Base-by-base conservation (phyloP, 805 yeast species). In the Suhomyces sp. region DNA sequence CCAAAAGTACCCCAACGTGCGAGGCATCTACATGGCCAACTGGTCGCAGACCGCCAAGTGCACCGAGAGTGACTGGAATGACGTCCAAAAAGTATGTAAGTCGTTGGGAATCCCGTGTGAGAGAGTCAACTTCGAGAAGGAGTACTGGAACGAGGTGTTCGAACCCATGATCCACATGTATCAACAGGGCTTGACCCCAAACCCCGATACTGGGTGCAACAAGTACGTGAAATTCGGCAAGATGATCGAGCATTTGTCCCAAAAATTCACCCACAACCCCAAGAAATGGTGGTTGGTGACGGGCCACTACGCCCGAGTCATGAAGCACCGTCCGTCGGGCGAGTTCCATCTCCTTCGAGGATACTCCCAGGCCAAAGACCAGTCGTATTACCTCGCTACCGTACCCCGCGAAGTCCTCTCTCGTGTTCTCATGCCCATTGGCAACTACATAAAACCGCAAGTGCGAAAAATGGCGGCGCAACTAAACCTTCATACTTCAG, bases 161-260 rank as follows among this genome's bases (percentile, higher is more conserved):
- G 86, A 83, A 64, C 98, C 99, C 1, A 93, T 94, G 97, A 69
- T 94, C 22, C 81, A 81, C 3, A 77, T 76, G 62, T 94, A 92
- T 65, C 71, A 76, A 35, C 62, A 57, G 8, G 99, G 99, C 0
- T 61, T 77, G 42, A 94, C 99, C 0, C 99, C 99, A 0, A 94
- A 94, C 61, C 98, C 99, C 0, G 99, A 94, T 65, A 86, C 92
- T 19, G 83, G 86, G 17, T 94, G 99, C 66, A 94, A 94, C 68
- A 78, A 80, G 54, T 81, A 82, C 65, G 87, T 94, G 59, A 94
- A 94, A 67, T 94, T 94, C 72, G 98, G 99, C 2, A 79, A 76
- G 51, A 76, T 94, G 70, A 68, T 85, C 5, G 80, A 84, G 15
- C 79, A 83, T 62, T 67, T 90, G 36, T 17, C 42, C 7, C 42